Conservation (phyloP, 352 stramenopile species). For the Pythium sukuiense region DNA sequence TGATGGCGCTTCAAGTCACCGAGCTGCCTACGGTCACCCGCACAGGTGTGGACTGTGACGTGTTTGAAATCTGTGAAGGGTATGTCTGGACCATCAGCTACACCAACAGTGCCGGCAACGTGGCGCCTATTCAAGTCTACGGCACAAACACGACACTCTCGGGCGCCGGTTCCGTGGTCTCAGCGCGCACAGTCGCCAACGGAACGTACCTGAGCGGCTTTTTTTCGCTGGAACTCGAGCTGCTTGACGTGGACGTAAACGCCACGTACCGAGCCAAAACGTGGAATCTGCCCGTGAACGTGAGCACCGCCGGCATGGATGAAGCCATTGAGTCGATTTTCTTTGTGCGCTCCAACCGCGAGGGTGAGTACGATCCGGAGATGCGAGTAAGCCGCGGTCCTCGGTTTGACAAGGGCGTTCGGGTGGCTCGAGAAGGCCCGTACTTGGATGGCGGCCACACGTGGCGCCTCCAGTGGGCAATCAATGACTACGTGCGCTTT, state of each 20-base stretch:
- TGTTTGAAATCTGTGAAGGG: conserved; percentile 57
- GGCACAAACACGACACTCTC: conserved; percentile 30
- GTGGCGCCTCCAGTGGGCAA: conserved; percentile 71
- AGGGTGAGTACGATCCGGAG: conserved; percentile 58
- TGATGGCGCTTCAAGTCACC: conserved; percentile 45
- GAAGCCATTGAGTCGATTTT: conserved; percentile 65
- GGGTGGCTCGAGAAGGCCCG: conserved; percentile 62
- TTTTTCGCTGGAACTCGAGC: conserved; percentile 57
- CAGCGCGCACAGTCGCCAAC: conserved; percentile 52
- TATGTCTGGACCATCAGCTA: conserved; percentile 76
- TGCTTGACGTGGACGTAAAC: conserved; percentile 48
- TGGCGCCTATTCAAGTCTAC: conserved; percentile 58
- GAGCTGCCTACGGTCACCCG: conserved; percentile 41
- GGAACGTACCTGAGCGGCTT: conserved; percentile 69
- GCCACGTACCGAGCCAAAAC: conserved; percentile 41
- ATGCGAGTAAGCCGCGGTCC: conserved; percentile 50
- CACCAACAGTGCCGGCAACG: conserved; percentile 53
- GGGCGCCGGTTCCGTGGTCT: conserved; percentile 32
- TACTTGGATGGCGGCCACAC: conserved; percentile 70
- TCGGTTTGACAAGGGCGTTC: conserved; percentile 74
- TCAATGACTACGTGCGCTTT: conserved; percentile 74
- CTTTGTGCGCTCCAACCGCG: conserved; percentile 70
- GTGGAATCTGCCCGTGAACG: conserved; percentile 72
- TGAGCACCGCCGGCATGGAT: conserved; percentile 68
- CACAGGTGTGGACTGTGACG: conserved; percentile 47